A percentile compares a stretch with the other conserved stretches of the same genome.
Evolutionary conservation across 2,329 filamentous ascomycete species (phyloP).

Genomic region (Lasiodiplodia theobromae): DNA sequence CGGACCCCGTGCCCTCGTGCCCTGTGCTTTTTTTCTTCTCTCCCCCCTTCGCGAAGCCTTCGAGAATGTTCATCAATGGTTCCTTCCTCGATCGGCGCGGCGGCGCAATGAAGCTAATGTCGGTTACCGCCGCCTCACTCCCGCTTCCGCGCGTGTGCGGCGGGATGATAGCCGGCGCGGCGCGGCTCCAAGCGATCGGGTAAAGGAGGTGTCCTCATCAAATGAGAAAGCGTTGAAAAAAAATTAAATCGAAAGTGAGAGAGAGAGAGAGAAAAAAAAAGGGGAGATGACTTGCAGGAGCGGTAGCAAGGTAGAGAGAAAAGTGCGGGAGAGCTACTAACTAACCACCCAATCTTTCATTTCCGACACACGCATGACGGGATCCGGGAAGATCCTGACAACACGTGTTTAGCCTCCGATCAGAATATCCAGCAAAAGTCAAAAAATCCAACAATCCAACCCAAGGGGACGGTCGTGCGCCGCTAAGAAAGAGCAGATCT

Average conservation of each 20-base stretch:
- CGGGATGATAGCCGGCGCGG: background rate
- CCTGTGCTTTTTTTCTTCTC: background rate
- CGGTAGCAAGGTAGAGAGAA: background rate
- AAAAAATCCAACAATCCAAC: background rate
- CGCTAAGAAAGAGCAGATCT: background rate
- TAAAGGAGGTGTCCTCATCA: background rate
- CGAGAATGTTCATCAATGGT: constrained; percentile 9
- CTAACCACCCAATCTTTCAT: background rate
- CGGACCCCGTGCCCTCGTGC: background rate
- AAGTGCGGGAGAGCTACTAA: too few relatives aligned
- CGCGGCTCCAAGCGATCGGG: background rate
- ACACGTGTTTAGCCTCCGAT: background rate
- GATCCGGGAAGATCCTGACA: background rate
- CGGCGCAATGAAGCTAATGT: background rate
- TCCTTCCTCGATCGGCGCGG: background rate
- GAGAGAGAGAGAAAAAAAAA: background rate
- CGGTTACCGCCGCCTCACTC: background rate
- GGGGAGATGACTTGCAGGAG: background rate
- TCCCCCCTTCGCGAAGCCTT: constrained; percentile 14
- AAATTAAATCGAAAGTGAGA: background rate
- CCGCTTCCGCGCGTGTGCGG: background rate
- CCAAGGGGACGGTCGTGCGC: background rate
- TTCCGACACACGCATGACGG: background rate
- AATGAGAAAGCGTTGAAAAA: background rate
- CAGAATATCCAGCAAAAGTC: background rate